Percentiles rank a stretch among this genome's conserved stretches.
These are phyloP conservation scores for Scheffersomyces illinoinensis DNA, from an alignment of 1,139 yeast species.

Conservation along the genomic window DNA sequence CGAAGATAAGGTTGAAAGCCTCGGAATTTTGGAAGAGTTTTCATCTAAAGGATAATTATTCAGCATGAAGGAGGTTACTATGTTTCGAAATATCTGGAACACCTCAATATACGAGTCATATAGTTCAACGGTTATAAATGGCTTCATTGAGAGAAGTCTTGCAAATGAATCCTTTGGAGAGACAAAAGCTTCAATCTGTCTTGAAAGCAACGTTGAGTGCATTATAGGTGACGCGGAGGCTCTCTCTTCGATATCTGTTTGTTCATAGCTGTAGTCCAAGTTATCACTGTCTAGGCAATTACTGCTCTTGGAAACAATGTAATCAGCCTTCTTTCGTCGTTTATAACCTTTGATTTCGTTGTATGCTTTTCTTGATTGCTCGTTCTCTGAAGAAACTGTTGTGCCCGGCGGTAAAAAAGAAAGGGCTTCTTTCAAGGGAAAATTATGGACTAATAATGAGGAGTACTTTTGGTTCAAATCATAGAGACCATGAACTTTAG, in stretches of 20 bases:
- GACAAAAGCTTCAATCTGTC: constrained; percentile 3
- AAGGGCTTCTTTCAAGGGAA: neutral
- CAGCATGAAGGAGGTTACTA: constrained; percentile 18
- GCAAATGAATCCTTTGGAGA: constrained; percentile 25
- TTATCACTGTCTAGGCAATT: neutral
- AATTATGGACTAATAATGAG: constrained; percentile 1
- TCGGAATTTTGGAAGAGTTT: constrained; percentile 8
- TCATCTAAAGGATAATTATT: neutral
- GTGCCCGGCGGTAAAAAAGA: neutral
- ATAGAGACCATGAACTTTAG: constrained; percentile 37
- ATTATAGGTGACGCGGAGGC: neutral
- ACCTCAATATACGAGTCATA: constrained; percentile 32
- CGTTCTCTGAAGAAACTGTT: neutral
- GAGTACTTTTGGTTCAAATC: constrained; percentile 28
- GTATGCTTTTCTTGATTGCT: neutral
- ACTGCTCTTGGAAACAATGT: neutral
- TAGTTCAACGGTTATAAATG: constrained; percentile 26
- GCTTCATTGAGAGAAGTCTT: constrained; percentile 26
- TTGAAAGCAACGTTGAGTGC: constrained; percentile 1
- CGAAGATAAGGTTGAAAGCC: constrained; percentile 30
- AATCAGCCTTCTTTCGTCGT: neutral
- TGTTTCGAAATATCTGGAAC: constrained; percentile 27
- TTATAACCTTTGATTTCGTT: neutral
- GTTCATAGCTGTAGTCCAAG: neutral
- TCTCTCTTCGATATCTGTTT: neutral